Conservation (phyloP, 495 filamentous ascomycete species). For the Extremus antarcticus region DNA sequence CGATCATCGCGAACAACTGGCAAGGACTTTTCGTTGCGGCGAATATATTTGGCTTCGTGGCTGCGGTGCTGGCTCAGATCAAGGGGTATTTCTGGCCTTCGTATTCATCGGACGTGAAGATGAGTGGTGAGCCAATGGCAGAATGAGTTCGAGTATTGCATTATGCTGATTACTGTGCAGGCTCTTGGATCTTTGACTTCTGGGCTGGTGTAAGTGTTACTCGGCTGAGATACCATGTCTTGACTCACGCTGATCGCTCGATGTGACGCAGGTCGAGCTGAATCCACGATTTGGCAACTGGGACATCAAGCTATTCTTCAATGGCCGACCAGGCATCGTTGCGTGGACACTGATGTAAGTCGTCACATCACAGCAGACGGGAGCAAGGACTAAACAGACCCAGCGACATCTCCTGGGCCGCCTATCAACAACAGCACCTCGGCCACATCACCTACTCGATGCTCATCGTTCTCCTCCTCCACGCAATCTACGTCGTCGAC, state of each 20-base stretch:
- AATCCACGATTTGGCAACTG: conserved; percentile 40
- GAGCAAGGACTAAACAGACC: no score
- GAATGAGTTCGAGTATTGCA: not conserved
- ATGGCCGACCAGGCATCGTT: conserved; percentile 38
- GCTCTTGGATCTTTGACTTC: conserved; percentile 6
- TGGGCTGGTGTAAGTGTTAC: not conserved
- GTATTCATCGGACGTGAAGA: conserved; percentile 27
- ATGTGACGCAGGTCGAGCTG: conserved; percentile 30
- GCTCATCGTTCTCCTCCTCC: conserved; percentile 35
- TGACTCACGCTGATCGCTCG: not conserved
- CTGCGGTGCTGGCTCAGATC: conserved; percentile 29
- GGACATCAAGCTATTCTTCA: conserved; percentile 43
- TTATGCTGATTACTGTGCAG: not conserved
- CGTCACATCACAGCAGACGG: not conserved
- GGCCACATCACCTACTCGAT: conserved; percentile 38
- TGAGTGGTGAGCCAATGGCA: not conserved
- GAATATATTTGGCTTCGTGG: conserved; percentile 33
- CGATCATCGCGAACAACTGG: conserved; percentile 37
- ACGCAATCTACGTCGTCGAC: conserved; percentile 38
- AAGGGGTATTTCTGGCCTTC: conserved; percentile 35
- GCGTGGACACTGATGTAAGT: conserved; percentile 35
- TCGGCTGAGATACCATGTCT: no score
- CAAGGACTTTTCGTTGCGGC: conserved; percentile 31
- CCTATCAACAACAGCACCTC: conserved; percentile 36
- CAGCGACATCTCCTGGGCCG: conserved; percentile 38